A percentile compares a stretch with the other conserved stretches of the same genome.
These are phyloP conservation scores for Phytophthora constricta DNA, from an alignment of 352 stramenopile species.

Conservation along the genomic window DNA sequence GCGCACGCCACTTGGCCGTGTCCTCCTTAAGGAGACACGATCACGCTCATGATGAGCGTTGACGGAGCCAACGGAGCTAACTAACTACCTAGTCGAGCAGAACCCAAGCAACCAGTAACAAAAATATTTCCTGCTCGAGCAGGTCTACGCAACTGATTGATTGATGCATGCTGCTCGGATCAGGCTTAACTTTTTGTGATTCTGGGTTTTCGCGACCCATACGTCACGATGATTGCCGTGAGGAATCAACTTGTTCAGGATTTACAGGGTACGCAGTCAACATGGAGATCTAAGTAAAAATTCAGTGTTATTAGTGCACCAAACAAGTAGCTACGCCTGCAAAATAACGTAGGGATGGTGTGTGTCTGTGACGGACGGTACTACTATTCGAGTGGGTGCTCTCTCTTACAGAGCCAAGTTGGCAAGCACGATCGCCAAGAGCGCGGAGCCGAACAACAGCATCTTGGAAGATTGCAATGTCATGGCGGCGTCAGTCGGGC, in stretches of 20 bases:
- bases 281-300: too few relatives aligned
- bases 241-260: too few relatives aligned
- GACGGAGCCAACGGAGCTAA: conserved; percentile 44
- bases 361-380: not conserved
- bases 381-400: conserved; percentile 11
- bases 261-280: too few relatives aligned
- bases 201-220: too few relatives aligned
- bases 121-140: conserved; percentile 24
- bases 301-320: not conserved
- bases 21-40: conserved; percentile 99
- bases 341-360: not conserved
- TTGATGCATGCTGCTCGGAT: too few relatives aligned
- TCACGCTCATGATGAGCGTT: conserved; percentile 98
- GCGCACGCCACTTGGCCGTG: conserved; percentile 94
- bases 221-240: too few relatives aligned
- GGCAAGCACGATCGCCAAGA: conserved; percentile 41
- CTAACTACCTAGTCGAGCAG: conserved; percentile 26
- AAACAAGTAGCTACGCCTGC: too few relatives aligned
- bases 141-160: too few relatives aligned
- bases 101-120: conserved; percentile 27
- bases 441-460: conserved; percentile 43
- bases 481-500: conserved; percentile 29
- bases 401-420: conserved; percentile 46
- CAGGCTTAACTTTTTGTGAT: too few relatives aligned
- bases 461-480: conserved; percentile 44